Conservation (phyloP, 495 filamentous ascomycete species). For the Penicillium crystallinum region DNA sequence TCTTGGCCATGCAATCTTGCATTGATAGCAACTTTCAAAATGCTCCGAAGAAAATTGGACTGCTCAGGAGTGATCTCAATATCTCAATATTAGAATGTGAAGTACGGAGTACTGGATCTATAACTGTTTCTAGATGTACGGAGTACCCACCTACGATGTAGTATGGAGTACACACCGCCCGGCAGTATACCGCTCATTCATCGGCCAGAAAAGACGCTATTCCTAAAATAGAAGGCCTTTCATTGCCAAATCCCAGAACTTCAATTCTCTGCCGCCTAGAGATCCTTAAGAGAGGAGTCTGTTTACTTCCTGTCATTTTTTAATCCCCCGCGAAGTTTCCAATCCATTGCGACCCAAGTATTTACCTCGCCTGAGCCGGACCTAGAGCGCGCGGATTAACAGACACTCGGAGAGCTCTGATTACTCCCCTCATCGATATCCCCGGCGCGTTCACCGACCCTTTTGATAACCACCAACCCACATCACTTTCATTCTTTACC, state of each 20-base stretch:
- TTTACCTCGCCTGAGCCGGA: not conserved
- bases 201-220: slow-evolving; percentile 23
- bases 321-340: not conserved
- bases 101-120: no score
- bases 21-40: no score
- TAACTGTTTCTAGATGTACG: no score
- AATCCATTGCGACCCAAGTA: not conserved
- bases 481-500: not conserved
- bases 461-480: not conserved
- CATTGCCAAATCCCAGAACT: slow-evolving; percentile 17
- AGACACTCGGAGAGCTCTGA: slow-evolving; percentile 12
- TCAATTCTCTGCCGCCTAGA: slow-evolving; percentile 14
- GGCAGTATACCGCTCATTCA: slow-evolving; percentile 2
- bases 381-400: slow-evolving; percentile 1
- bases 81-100: no score
- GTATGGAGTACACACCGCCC: not conserved
- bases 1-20: no score
- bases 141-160: not conserved
- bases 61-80: no score
- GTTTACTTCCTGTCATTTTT: not conserved
- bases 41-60: no score
- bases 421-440: slow-evolving; percentile 10
- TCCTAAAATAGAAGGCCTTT: slow-evolving; percentile 24
- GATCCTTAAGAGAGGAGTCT: slow-evolving; percentile 18
- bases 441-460: slow-evolving; percentile 5